Base-by-base conservation (phyloP, 1,139 yeast genomes). In the Candida sanyaensis region DNA sequence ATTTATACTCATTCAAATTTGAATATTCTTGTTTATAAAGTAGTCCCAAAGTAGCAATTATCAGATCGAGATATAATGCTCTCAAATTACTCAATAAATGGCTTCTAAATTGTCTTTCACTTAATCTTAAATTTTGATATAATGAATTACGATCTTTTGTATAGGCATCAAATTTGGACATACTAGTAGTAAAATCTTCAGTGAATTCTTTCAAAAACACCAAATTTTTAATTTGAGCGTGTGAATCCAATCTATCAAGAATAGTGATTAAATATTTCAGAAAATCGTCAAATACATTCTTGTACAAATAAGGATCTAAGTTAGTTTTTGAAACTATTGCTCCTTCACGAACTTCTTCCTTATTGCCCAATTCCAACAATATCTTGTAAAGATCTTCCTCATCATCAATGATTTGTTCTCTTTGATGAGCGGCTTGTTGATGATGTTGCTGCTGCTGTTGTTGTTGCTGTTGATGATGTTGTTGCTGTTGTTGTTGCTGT, bases 131-230 rank as follows among this genome's bases (percentile, higher is more conserved):
- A 38, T 47, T 44, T 10, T 43, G 43, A 26, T 39, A 27, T n/a
- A 39, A 38, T 3, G 43, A 43, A 30, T 33, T 38, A 12, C 45
- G 47, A 26, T 44, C 50, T 29, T 41, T 37, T 6, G 44, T 39
- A 36, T 49, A 49, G 8, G 53, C 44, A 45, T 52, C 50, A 27
- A 37, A 47, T 38, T 44, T 41, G 2, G 55, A 66, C 51, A 72
- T 60, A 46, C 63, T 62, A 38, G 61, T 61, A 28, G 70, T 61
- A 49, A 71, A 71, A 38, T 64, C 65, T 9, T 57, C 59, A 48
- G 66, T 68, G 43, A 72, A 64, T 54, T 75, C 78, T 48, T 68
- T 68, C 43, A 75, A 60, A 52, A 65, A 75, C 1, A 73, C 70
- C 48, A 65, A 61, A 50, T 68, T 65, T 37, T 56, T 56, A 24